A percentile compares a stretch with the other conserved stretches of the same genome.
These are phyloP conservation scores for Kodamaea kaohsiungensis DNA, from an alignment of 805 yeast genomes.

Conservation along the genomic window DNA sequence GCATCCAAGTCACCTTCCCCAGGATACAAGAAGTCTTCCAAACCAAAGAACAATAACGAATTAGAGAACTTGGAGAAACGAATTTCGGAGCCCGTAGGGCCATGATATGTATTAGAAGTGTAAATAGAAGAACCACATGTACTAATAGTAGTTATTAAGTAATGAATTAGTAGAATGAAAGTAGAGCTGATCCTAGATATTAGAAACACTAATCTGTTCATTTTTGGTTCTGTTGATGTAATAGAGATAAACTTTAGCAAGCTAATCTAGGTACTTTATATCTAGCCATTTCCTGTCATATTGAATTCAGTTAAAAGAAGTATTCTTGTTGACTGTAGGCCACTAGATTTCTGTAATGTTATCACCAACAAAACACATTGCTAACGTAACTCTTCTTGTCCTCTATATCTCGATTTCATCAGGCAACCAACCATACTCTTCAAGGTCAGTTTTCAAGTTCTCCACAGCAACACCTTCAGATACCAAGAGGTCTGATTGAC, in stretches of 20 bases:
- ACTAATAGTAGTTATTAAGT: too few species aligned
- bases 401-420: constrained; percentile 36
- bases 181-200: too few species aligned
- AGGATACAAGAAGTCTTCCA: not conserved
- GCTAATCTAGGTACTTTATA: too few species aligned
- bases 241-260: too few species aligned
- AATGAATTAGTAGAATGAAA: too few species aligned
- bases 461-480: constrained; percentile 47
- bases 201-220: too few species aligned
- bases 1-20: not conserved
- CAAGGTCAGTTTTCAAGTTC: constrained; percentile 41
- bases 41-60: not conserved
- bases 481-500: constrained; percentile 47
- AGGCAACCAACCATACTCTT: constrained; percentile 72
- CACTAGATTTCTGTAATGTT: not conserved
- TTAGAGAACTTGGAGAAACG: not conserved
- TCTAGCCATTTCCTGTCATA: too few species aligned
- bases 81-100: not conserved
- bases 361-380: too few species aligned
- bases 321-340: too few species aligned
- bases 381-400: too few species aligned
- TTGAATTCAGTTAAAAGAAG: too few species aligned
- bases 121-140: not conserved
- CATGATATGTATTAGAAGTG: not conserved
- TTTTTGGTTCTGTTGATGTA: too few species aligned